Conservation (phyloP, 768 basidiomycete genomes). For the Lactarius sp. region DNA sequence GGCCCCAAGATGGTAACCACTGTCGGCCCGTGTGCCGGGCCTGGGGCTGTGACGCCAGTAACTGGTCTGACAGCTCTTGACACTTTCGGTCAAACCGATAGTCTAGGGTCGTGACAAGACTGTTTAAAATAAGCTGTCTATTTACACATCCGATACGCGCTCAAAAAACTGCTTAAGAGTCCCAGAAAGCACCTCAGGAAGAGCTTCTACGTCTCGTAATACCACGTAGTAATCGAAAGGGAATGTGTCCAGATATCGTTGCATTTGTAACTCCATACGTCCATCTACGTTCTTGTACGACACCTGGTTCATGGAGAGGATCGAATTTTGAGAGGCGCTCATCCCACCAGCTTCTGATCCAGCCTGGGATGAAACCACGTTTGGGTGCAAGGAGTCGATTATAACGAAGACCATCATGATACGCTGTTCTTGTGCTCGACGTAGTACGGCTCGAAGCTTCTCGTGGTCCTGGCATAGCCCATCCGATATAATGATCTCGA, state of each 20-base stretch:
- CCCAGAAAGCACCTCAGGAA: slow-evolving; percentile 84
- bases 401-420: slow-evolving; percentile 97
- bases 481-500: slow-evolving; percentile 97
- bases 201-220: slow-evolving; percentile 81
- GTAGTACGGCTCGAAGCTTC: slow-evolving; percentile 66
- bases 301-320: slow-evolving; percentile 89
- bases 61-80: no score
- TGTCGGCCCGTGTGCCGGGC: no score
- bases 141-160: slow-evolving; percentile 60
- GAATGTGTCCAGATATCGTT: slow-evolving; percentile 91
- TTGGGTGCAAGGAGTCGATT: slow-evolving; percentile 77
- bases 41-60: no score
- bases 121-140: slow-evolving; percentile 32
- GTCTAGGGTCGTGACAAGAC: no score
- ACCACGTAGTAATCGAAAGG: slow-evolving; percentile 98
- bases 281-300: slow-evolving; percentile 80
- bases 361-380: slow-evolving; percentile 27
- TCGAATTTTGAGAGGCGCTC: slow-evolving; percentile 55
- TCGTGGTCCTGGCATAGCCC: slow-evolving; percentile 99
- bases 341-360: not conserved
- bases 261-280: slow-evolving; percentile 78
- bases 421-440: slow-evolving; percentile 82
- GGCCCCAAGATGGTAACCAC: no score
- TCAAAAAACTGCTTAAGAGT: slow-evolving; percentile 93
- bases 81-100: no score